A percentile compares a stretch with the other conserved stretches of the same genome.
These are phyloP conservation scores for Pascua guehoae DNA, from an alignment of 1,284 basidiomycete species.

Conservation along the genomic window DNA sequence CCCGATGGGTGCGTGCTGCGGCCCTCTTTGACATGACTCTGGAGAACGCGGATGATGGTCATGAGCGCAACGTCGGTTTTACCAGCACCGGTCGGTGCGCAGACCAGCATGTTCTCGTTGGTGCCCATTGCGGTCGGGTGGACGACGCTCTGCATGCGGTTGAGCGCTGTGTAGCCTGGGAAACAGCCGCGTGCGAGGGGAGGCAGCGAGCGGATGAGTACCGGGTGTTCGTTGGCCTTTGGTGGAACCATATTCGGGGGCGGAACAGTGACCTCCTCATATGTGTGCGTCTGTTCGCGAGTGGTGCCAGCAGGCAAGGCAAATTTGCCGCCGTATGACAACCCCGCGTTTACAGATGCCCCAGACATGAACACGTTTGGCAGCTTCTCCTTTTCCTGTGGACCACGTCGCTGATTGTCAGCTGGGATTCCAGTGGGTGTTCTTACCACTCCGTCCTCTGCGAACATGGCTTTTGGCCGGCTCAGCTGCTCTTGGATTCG, in stretches of 20 bases:
- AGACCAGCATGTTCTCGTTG: conserved; percentile 95
- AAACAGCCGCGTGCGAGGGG: conserved; percentile 81
- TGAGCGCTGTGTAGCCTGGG: conserved; percentile 82
- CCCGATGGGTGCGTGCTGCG: conserved; percentile 49
- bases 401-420: conserved; percentile 49
- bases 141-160: conserved; percentile 93
- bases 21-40: conserved; percentile 57
- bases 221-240: conserved; percentile 66
- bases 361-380: conserved; percentile 87
- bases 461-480: conserved; percentile 36
- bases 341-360: conserved; percentile 59
- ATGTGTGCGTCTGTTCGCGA: conserved; percentile 53
- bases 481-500: conserved; percentile 41
- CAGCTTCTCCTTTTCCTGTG: conserved; percentile 58
- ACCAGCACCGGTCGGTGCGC: conserved; percentile 96
- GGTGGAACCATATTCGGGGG: conserved; percentile 78
- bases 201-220: conserved; percentile 73
- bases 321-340: conserved; percentile 69
- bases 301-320: conserved; percentile 79
- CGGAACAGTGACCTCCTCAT: conserved; percentile 79
- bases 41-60: conserved; percentile 80
- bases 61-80: conserved; percentile 99
- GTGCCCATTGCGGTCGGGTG: conserved; percentile 89
- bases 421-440: background rate
- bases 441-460: conserved; percentile 30